A percentile compares a stretch with the other conserved stretches of the same genome.
These are phyloP conservation scores for Flaveria bidentis DNA, from an alignment of 129 eudicot genomes.

Conservation along the genomic window DNA sequence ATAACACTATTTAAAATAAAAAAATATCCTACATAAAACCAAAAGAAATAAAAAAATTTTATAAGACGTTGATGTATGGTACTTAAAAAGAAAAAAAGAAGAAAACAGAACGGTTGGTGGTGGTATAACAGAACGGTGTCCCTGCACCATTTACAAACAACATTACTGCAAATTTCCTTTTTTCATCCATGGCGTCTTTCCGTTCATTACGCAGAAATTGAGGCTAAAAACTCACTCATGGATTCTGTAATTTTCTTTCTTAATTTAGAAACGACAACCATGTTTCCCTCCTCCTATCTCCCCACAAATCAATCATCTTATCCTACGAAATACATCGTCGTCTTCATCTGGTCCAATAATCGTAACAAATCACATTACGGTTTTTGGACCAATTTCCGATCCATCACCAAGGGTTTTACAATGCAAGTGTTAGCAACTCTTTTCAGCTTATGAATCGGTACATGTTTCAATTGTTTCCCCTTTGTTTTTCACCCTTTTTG, in stretches of 20 bases:
- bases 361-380: slow-evolving; percentile 33
- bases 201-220: slow-evolving; percentile 32
- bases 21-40: too few species aligned
- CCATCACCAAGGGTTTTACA: slow-evolving; percentile 34
- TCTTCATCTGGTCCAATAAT: slow-evolving; percentile 45
- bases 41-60: too few species aligned
- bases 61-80: too few species aligned
- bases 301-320: slow-evolving; percentile 31
- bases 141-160: too few species aligned
- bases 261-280: slow-evolving; percentile 36
- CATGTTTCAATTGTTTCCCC: background rate
- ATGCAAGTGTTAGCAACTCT: slow-evolving; percentile 2
- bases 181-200: slow-evolving; percentile 18
- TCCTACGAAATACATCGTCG: slow-evolving; percentile 12
- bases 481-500: background rate
- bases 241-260: slow-evolving; percentile 28
- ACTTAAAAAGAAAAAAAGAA: too few species aligned
- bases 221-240: slow-evolving; percentile 29
- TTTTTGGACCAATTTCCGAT: slow-evolving; percentile 67
- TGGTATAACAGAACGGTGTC: too few species aligned
- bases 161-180: background rate
- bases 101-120: too few species aligned
- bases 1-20: too few species aligned
- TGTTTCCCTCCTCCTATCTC: slow-evolving; percentile 40
- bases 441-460: slow-evolving; percentile 18